These are phyloP conservation scores for Boletus subcaerulescens DNA, from an alignment of 768 basidiomycete genomes.

Conservation along the genomic window DNA sequence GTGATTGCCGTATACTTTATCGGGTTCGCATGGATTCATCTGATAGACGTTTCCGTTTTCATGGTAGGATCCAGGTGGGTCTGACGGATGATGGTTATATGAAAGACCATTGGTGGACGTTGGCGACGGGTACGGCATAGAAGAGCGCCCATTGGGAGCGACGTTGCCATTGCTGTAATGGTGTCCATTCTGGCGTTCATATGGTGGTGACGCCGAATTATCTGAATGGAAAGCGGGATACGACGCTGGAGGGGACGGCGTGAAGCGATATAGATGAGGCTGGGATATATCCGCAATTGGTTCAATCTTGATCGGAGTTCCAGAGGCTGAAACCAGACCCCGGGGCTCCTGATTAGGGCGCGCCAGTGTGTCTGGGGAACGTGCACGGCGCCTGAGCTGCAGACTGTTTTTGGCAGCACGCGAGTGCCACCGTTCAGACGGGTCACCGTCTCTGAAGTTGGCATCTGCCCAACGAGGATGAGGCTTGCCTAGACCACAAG, in stretches of 20 bases:
- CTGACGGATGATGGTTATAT: constrained; percentile 32
- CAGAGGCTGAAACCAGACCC: constrained; percentile 41
- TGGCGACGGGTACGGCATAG: constrained; percentile 34
- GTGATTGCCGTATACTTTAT: constrained; percentile 34
- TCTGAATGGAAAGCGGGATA: constrained; percentile 53
- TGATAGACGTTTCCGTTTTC: constrained; percentile 37
- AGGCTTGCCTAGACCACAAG: constrained; percentile 60
- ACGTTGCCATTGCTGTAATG: constrained; percentile 32
- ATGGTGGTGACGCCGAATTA: constrained; percentile 33
- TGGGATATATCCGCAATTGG: constrained; percentile 46
- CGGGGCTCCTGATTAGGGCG: constrained; percentile 37
- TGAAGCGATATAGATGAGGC: constrained; percentile 65
- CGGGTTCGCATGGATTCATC: constrained; percentile 34
- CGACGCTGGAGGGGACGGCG: constrained; percentile 56
- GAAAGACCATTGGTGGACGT: constrained; percentile 34
- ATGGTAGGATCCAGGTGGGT: constrained; percentile 30
- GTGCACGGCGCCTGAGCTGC: constrained; percentile 39
- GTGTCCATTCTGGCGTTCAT: constrained; percentile 35
- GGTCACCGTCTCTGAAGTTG: constrained; percentile 75
- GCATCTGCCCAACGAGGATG: constrained; percentile 85
- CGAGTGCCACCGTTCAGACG: constrained; percentile 84
- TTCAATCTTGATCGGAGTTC: constrained; percentile 70
- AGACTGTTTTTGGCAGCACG: constrained; percentile 68
- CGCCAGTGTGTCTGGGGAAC: constrained; percentile 35
- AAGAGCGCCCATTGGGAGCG: constrained; percentile 25